These are phyloP conservation scores for Trypanosoma platydactyli DNA, from an alignment of 208 protist species.

Conservation along the genomic window DNA sequence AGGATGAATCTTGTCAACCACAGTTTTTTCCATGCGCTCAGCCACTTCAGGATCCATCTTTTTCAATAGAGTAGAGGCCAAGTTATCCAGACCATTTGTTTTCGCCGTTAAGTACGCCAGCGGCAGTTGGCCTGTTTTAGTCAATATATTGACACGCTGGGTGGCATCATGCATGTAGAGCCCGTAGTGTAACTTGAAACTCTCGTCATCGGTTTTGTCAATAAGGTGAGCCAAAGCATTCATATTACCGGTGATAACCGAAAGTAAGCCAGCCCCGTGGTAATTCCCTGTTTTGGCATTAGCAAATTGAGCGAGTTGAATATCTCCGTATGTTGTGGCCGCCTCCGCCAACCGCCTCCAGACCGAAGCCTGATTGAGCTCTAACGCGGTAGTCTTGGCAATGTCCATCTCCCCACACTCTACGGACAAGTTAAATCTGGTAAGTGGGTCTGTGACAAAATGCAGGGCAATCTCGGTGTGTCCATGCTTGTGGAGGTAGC, in stretches of 20 bases:
- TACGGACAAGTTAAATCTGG: constrained; percentile 97
- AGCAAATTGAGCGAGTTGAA: constrained; percentile 95
- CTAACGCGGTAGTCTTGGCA: constrained; percentile 84
- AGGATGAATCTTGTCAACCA: constrained; percentile 27
- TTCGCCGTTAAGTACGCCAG: constrained; percentile 90
- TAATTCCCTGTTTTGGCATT: constrained; percentile 94
- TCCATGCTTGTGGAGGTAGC: constrained; percentile 98
- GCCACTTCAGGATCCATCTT: constrained; percentile 59
- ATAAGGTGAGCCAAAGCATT: constrained; percentile 93
- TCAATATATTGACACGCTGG: constrained; percentile 85
- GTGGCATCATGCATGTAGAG: constrained; percentile 93
- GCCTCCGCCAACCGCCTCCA: constrained; percentile 93
- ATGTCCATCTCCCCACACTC: constrained; percentile 98
- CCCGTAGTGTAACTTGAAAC: constrained; percentile 92
- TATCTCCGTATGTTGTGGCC: constrained; percentile 94
- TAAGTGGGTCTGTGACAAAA: constrained; percentile 97
- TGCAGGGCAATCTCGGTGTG: constrained; percentile 97
- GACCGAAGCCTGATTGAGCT: constrained; percentile 90
- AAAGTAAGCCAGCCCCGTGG: constrained; percentile 93
- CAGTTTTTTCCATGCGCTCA: constrained; percentile 26
- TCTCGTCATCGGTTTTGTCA: constrained; percentile 79
- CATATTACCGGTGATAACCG: constrained; percentile 96
- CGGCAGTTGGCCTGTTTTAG: constrained; percentile 61
- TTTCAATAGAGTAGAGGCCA: constrained; percentile 51
- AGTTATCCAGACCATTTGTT: constrained; percentile 88